Base-by-base conservation (phyloP, 2,329 filamentous ascomycete genomes). In the Fusarium nodosum region DNA sequence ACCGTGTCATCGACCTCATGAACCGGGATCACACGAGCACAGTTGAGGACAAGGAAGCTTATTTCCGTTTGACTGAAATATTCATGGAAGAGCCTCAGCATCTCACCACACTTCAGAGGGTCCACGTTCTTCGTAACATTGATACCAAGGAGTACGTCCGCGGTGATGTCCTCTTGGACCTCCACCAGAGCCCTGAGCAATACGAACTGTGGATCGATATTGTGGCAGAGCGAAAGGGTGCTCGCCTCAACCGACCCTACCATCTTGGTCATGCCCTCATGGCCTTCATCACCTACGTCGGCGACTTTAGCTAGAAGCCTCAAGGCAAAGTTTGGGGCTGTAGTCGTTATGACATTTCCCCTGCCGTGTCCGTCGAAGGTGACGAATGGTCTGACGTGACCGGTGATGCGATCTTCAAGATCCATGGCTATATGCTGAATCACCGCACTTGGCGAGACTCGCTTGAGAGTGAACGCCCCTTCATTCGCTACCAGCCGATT, bases 71-170 rank as follows among this genome's bases (percentile, higher is more conserved):
- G 20, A 28, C 28, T 11, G 11, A 45, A 18, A 15, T 52, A 15
- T 12, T 66, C 18, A 48, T 30, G 22, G 28, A 36, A 15, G 39
- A 18, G 2, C 48, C 52, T 10, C 9, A 20, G 10, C 16, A 12
- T 4, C 15, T 36, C 20, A 31, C n/a, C 2, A 7, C 7, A 2
- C 18, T 10, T 2, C 28, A 36, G 13, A 36, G 15, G 11, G n/a
- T 15, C 3, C 45, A 55, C 2, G 54, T 68, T 5, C 63, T 68
- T 20, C 66, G 63, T 6, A 68, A 68, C 55, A n/a, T 68, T 16
- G 38, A 20, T 15, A 56, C 46, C 16, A 54, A 67, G 11, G 26
- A 68, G 22, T 67, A 39, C 26, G 26, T 68, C 31, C 36, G 50
- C 16, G 47, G 52, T 18, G 31, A 52, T 15, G 33, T 34, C 15